Evolutionary conservation across 2,329 filamentous ascomycete genomes (phyloP), one percentile per base, ranked within the genome.

Genomic region (Aspergillus oerlinghausenensis): DNA sequence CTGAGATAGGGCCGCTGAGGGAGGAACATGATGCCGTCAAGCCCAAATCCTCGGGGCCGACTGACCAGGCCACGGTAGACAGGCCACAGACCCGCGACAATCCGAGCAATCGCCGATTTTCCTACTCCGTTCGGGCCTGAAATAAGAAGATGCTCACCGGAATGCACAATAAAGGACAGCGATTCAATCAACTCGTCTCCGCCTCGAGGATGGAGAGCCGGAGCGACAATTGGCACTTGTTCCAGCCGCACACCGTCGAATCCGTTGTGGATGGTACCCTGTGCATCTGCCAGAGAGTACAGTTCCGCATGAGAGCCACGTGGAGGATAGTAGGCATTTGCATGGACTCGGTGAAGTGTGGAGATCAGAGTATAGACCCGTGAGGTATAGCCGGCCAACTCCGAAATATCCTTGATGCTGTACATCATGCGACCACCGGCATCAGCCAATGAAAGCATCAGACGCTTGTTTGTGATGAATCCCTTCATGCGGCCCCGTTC

Each of bases 401-500:
- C 94, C 1, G 92, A 92, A 38, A 99, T 84, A 69, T 99, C 95
- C 76, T 99, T 99, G 80, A 99, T 96, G 60, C 90, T 94, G 79
- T 99, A 99, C 94, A 99, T 99, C 91, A 99, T 97, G 49, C 94
- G 85, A 26, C 93, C 93, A 57, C 94, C 94, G 1, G 94, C 94
- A 74, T 99, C 94, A 9, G 94, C 94, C 40, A 99, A 83, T 17
- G 93, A 97, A 32, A 99, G 83, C 94, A 99, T 97, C 42, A 99
- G 86, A 4, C 94, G 87, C 75, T 99, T 97, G 78, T 99, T 99
- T 11, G 94, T 99, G 75, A 99, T 97, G 75, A 99, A 99, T 35
- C 96, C 91, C 77, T 95, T 94, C 90, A 97, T 99, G 43, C 95
- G 90, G 55, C 88, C 86, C 49, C 89, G 85, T 73, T 96, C 90